Percentiles rank a stretch among this genome's conserved stretches.
Conservation (phyloP, 257 asterid genomes). For the Solanum commersonii region DNA sequence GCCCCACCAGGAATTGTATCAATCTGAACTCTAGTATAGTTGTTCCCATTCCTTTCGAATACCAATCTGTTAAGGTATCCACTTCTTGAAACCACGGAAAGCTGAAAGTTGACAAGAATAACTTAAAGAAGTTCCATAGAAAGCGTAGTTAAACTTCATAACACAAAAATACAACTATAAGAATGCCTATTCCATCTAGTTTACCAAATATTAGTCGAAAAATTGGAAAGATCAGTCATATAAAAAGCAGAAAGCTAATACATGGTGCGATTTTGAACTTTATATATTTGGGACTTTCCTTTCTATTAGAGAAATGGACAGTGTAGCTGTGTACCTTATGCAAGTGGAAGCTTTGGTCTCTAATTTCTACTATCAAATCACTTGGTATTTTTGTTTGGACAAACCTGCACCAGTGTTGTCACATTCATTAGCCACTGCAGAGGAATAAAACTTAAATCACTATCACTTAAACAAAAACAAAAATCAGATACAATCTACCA, state of each 20-base stretch:
- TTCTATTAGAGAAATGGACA: background rate
- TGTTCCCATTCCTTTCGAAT: background rate
- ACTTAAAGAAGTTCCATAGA: background rate
- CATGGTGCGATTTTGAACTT: background rate
- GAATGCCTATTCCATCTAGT: background rate
- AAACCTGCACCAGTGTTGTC: conserved; percentile 2
- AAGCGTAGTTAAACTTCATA: background rate
- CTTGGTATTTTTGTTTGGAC: conserved; percentile 4
- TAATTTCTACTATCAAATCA: conserved; percentile 16
- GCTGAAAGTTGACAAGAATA: conserved; percentile 3
- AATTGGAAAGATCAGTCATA: background rate
- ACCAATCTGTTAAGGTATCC: conserved; percentile 13
- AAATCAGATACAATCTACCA: conserved; percentile 3
- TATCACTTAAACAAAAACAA: background rate
- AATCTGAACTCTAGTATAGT: conserved; percentile 4
- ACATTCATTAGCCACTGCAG: background rate
- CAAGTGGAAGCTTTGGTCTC: conserved; percentile 18
- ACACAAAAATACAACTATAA: background rate
- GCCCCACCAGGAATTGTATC: conserved; percentile 20
- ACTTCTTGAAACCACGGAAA: conserved; percentile 23
- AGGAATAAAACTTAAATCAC: background rate
- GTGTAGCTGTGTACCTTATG: conserved; percentile 6
- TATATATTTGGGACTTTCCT: background rate
- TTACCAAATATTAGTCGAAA: background rate
- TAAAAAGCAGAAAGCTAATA: background rate